Evolutionary conservation across 306 rosid species (phyloP), one percentile per base, ranked within the genome.

Genomic region (Begonia loranthoides): DNA sequence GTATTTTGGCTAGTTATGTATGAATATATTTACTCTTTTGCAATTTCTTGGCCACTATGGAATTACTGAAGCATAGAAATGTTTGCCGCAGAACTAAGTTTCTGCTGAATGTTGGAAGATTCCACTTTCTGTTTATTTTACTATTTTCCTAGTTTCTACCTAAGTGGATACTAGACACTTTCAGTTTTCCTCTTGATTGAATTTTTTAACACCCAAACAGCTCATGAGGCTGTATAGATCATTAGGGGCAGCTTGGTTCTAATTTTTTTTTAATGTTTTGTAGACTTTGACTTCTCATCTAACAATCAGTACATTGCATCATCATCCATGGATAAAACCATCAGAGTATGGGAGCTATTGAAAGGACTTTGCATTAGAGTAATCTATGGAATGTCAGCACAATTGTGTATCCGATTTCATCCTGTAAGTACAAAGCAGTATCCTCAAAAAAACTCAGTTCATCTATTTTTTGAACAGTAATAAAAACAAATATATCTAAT

Each of bases 231-330:
- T 28, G 36, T 28, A 4, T 28, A 28, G 36, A 28, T 28, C 36
- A 28, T 12, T n/a, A 15, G 50, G 10, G 15, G 15, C 10, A 45
- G 24, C 39, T 21, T 13, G 36, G 63, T 69, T 60, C 63, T 73
- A 55, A 73, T 52, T 36, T 65, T 53, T 53, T 47, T 74, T 57
- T 63, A 45, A 19, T 65, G 75, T 49, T 58, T 41, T 80, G 70
- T 94, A 89, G 97, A 89, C 73, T 89, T 89, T 52, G 95, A 89
- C 80, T 89, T 89, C 73, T 65, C 97, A 12, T 82, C 95, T 43
- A 89, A 82, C 72, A 89, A 85, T 80, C 97, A 84, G 74, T 89
- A 89, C 72, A 85, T 89, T 74, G 90, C 95, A 19, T 89, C 97
- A 3, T 74, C 97, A 22, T 89, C 97, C 15, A 55, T 80, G 87